Evolutionary conservation across 2,329 filamentous ascomycete species (phyloP), one percentile per base, ranked within the genome.

Genomic region (Tricladium varicosporioides): DNA sequence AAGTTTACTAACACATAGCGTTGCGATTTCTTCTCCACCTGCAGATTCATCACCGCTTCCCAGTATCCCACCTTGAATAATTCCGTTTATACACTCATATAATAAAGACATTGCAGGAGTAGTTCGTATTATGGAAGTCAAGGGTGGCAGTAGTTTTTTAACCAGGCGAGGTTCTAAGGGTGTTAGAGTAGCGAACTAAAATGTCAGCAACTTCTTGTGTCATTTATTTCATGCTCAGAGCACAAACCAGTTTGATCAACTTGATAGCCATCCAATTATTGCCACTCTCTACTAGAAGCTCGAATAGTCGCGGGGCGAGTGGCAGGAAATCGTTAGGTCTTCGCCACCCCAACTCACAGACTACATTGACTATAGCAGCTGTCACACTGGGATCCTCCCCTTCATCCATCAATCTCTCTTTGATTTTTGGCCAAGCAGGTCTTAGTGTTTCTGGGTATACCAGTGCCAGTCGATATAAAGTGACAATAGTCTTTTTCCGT

Each of bases 221-320:
- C 40, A 9, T 14, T 14, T 9, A 16, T 43, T 9, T 43, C 9
- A 43, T 43, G 18, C 11, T 32, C 22, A 9, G 18, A 13, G 31
- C 40, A 76, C 83, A 64, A 72, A 93, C 91, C 61, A 99, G 81
- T 75, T 99, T 99, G 72, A 99, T 97, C 61, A 99, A 84, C 72
- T 99, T 99, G 71, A 99, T 99, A 58, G 92, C 92, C 93, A 99
- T 97, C 94, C 94, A 99, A 73, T 99, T 99, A 74, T 99, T 97
- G 40, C 89, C 89, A 55, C 92, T 88, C 59, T 95, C 89, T 11
- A 97, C 92, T 22, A 99, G 78, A 15, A 99, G 80, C 70, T 97
- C 92, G 67, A 97, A 99, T 22, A 99, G 75, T 57, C 94, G 82
- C 8, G 94, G 94, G 0, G 94, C 94, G 31, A 99, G 79, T 13